These are phyloP conservation scores for Thuja plicata DNA, from an alignment of 83 land plant species.

Conservation along the genomic window DNA sequence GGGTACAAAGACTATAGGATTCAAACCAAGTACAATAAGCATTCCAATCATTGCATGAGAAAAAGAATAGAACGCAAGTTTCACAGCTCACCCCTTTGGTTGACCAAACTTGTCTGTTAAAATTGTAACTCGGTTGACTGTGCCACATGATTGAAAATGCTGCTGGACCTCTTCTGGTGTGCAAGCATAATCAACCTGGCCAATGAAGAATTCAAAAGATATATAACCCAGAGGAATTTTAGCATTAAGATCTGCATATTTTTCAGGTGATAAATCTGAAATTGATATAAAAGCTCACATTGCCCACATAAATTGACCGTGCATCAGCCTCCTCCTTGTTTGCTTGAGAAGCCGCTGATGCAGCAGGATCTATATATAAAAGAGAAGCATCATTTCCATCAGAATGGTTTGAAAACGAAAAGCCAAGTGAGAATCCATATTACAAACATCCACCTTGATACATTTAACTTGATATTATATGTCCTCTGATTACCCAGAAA, in stretches of 20 bases:
- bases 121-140: constrained; percentile 83
- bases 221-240: not conserved
- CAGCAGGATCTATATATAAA: constrained; percentile 35
- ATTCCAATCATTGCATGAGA: not conserved
- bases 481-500: not conserved
- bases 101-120: constrained; percentile 89
- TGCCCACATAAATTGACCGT: constrained; percentile 89
- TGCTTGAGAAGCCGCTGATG: constrained; percentile 70
- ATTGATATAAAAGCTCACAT: constrained; percentile 45
- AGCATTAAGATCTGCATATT: not conserved
- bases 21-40: not conserved
- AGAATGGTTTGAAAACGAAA: not conserved
- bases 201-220: not conserved
- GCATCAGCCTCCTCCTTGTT: constrained; percentile 90
- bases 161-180: constrained; percentile 91
- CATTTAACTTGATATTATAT: not conserved
- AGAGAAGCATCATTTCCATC: not conserved
- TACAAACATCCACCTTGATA: not conserved
- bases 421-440: not conserved
- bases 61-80: not conserved
- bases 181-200: constrained; percentile 82
- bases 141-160: constrained; percentile 89
- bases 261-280: not conserved
- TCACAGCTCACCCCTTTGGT: constrained; percentile 51
- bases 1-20: not conserved